Evolutionary conservation across 352 stramenopile species (phyloP), one percentile per base, ranked within the genome.

Genomic region (Globisporangium irregulare): DNA sequence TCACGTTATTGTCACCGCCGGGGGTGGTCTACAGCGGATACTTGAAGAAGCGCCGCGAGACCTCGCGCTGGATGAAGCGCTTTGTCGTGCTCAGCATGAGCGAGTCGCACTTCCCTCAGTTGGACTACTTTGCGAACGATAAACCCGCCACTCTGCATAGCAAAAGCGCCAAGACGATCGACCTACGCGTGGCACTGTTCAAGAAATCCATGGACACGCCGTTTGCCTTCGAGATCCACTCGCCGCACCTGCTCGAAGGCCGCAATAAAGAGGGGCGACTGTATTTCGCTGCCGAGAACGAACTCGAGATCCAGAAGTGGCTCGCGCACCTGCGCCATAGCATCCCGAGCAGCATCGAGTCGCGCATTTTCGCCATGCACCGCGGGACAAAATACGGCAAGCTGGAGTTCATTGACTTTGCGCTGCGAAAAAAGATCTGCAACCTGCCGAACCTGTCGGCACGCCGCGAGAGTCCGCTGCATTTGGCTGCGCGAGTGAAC

Each of bases 291-390:
- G 86, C 90, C 0, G 79, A 90, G 34, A 89, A 71, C 41, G 91
- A 97, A 48, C 68, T 96, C 43, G 89, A 97, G 65, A 88, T 96
- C 25, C 91, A 98, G 67, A 78, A 78, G 48, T 98, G 94, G 93
- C 76, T 98, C 12, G 85, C 88, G 0, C 79, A 94, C 38, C 61
- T 98, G 38, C 84, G 88, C 20, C 81, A 95, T 58, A 89, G 73
- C 29, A 86, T 90, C 27, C 84, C 85, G 3, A 90, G 75, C 64
- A 92, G 72, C 55, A 86, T 94, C 43, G 85, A 91, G 59, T 84
- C 81, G n/a, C 76, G 85, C 0, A 59, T 94, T 15, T 94, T 92
- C 65, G 84, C 86, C 18, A 93, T 95, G 84, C 87, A 93, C 50
- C 81, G 87, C 34, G 77, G 78, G 1, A 73, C 75, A 29, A 86